Conservation (phyloP, 768 basidiomycete species). For the Hypholoma sublateritium region DNA sequence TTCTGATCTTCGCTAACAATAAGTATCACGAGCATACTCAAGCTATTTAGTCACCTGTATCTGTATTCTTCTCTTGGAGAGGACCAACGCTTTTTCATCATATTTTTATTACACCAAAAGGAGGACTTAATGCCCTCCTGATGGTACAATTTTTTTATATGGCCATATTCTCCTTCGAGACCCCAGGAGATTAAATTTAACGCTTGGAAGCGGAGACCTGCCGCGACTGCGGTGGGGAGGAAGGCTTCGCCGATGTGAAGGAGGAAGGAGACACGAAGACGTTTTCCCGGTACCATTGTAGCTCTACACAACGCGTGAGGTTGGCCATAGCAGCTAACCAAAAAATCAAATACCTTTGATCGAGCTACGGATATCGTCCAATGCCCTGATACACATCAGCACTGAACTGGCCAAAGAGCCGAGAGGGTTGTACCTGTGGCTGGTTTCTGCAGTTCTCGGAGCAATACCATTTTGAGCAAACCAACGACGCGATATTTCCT, state of each 20-base stretch:
- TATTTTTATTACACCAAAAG: neutral
- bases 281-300: slow-evolving; percentile 76
- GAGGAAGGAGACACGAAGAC: slow-evolving; percentile 49
- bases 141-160: neutral
- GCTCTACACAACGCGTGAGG: slow-evolving; percentile 44
- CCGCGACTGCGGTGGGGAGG: neutral
- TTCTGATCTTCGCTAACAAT: slow-evolving; percentile 37
- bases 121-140: no score
- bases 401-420: neutral
- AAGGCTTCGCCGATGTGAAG: neutral
- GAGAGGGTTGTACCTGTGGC: slow-evolving; percentile 55
- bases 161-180: neutral
- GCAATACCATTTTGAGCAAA: slow-evolving; percentile 44
- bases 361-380: slow-evolving; percentile 79
- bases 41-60: slow-evolving; percentile 4
- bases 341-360: slow-evolving; percentile 54
- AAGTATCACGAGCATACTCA: neutral
- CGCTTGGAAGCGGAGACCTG: neutral
- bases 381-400: slow-evolving; percentile 48
- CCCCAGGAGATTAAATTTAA: neutral
- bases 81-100: neutral
- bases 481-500: slow-evolving; percentile 81
- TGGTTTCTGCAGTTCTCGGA: slow-evolving; percentile 31
- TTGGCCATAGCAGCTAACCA: neutral
- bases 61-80: slow-evolving; percentile 1